These are phyloP conservation scores for Exophiala phaeomuriformis DNA, from an alignment of 2,329 filamentous ascomycete species.

Conservation along the genomic window DNA sequence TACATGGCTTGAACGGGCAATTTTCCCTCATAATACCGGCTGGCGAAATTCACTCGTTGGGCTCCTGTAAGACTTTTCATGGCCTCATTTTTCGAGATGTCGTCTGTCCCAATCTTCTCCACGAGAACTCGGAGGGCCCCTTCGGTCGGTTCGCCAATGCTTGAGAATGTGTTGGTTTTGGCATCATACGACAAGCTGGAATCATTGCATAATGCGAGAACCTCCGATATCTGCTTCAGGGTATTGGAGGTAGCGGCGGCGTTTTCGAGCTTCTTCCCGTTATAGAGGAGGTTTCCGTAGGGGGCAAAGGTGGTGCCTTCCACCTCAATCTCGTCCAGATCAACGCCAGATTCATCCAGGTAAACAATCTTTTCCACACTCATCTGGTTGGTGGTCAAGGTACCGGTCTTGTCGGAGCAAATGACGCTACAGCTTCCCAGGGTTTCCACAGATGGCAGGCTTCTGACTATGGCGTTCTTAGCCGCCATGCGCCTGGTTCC, in stretches of 20 bases:
- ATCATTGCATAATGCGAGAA: slow-evolving; percentile 77
- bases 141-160: slow-evolving; percentile 90
- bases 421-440: slow-evolving; percentile 98
- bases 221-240: slow-evolving; percentile 66
- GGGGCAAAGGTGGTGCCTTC: slow-evolving; percentile 91
- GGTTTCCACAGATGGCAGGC: slow-evolving; percentile 92
- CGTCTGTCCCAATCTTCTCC: slow-evolving; percentile 86
- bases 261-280: slow-evolving; percentile 62
- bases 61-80: slow-evolving; percentile 43
- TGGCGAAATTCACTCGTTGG: slow-evolving; percentile 70
- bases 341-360: slow-evolving; percentile 63
- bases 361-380: slow-evolving; percentile 91
- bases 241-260: slow-evolving; percentile 66
- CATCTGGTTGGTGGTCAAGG: slow-evolving; percentile 98
- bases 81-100: slow-evolving; percentile 51
- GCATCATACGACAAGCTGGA: slow-evolving; percentile 74
- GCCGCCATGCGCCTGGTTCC: slow-evolving; percentile 98
- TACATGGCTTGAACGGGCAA: slow-evolving; percentile 75
- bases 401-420: slow-evolving; percentile 98
- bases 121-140: slow-evolving; percentile 83
- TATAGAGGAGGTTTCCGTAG: slow-evolving; percentile 61
- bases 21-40: slow-evolving; percentile 72
- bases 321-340: slow-evolving; percentile 77
- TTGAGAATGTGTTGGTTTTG: slow-evolving; percentile 66
- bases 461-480: slow-evolving; percentile 95